Conservation (phyloP, 1,284 basidiomycete species). For the Earliella scabrosa region DNA sequence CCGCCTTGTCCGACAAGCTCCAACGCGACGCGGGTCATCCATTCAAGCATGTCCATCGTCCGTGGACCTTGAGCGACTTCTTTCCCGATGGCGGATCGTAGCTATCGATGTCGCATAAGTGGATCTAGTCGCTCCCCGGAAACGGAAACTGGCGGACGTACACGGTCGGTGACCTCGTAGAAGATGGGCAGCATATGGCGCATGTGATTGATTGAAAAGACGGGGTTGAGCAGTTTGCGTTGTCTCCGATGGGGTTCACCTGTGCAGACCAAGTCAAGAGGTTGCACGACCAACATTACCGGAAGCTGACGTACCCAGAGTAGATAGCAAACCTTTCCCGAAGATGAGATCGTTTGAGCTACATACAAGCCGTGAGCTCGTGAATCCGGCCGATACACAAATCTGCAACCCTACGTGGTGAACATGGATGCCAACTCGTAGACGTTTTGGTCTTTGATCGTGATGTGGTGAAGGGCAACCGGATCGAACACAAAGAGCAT, state of each 20-base stretch:
- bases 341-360: background rate
- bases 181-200: conserved; percentile 19
- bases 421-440: background rate
- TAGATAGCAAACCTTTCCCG: background rate
- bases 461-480: background rate
- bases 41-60: conserved; percentile 20
- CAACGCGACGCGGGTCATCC: conserved; percentile 22
- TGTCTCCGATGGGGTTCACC: conserved; percentile 12
- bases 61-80: conserved; percentile 5
- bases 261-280: background rate
- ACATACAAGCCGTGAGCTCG: background rate
- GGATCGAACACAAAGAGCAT: conserved; percentile 2
- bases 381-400: background rate
- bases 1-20: conserved; percentile 25
- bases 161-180: conserved; percentile 16
- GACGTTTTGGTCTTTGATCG: conserved; percentile 4
- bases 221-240: conserved; percentile 21
- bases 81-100: conserved; percentile 12
- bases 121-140: background rate
- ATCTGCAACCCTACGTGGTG: background rate
- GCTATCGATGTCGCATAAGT: background rate
- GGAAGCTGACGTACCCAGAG: background rate
- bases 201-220: conserved; percentile 22
- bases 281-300: background rate
- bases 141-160: background rate